phyloP scores from a whole-genome alignment of 1,284 basidiomycete genomes.

The Singerocomus inundabilis region DNA sequence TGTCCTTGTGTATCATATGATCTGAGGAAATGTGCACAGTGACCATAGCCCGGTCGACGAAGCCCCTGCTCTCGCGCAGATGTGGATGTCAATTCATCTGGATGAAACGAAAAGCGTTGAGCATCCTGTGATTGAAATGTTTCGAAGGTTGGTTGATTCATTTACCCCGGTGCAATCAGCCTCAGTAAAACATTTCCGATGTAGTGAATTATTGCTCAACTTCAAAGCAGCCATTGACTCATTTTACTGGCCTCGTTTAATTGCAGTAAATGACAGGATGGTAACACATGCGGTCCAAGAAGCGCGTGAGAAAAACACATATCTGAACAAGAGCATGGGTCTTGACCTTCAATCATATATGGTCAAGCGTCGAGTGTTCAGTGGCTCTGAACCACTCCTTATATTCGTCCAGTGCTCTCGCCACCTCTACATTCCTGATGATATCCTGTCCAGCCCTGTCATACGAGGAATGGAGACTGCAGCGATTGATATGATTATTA shows the following conservation, averaged over 20 bases:
- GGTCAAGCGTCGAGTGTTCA: neutral
- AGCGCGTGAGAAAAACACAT: neutral
- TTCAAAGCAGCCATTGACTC: neutral
- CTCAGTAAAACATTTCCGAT: neutral
- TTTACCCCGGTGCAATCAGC: neutral
- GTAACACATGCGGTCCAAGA: neutral
- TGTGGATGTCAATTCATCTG: neutral
- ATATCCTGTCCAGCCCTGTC: neutral
- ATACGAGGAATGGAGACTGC: neutral
- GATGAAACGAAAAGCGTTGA: neutral
- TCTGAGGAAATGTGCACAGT: neutral
- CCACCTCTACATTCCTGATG: neutral
- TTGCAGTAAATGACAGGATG: neutral
- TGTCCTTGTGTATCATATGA: slow-evolving; percentile 14
- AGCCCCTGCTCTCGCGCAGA: neutral
- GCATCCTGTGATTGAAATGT: neutral
- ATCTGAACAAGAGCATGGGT: neutral
- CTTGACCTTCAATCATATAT: neutral
- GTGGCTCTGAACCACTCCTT: neutral
- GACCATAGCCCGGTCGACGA: neutral
- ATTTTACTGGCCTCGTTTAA: neutral
- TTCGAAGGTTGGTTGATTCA: neutral
- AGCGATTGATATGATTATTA: neutral
- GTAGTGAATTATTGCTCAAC: neutral
- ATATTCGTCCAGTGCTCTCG: neutral